phyloP scores from a whole-genome alignment of 2,329 filamentous ascomycete species.

The Epichloe festucae region DNA sequence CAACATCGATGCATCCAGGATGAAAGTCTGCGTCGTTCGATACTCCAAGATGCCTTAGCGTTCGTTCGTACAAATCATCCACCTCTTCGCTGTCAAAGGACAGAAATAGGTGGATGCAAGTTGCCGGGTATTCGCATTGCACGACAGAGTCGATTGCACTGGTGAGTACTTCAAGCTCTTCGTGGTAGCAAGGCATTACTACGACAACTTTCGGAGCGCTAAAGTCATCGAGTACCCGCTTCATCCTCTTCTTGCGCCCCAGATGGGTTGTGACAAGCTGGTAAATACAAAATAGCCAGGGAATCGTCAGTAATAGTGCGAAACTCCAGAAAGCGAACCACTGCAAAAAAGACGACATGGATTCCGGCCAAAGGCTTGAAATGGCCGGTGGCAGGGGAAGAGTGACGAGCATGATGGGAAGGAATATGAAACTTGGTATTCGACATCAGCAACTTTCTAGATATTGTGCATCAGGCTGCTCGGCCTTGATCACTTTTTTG shows the following conservation, averaged over 20 bases:
- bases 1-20: constrained; percentile 81
- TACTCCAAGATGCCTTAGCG: constrained; percentile 73
- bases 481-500: neutral
- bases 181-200: constrained; percentile 94
- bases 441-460: neutral
- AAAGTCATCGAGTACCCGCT: constrained; percentile 68
- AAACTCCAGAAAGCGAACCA: constrained; percentile 97
- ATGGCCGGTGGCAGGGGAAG: constrained; percentile 67
- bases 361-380: constrained; percentile 55
- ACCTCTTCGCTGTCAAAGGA: constrained; percentile 88
- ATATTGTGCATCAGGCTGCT: neutral
- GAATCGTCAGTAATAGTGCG: constrained; percentile 68
- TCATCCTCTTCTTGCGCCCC: constrained; percentile 69
- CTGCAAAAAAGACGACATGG: constrained; percentile 58
- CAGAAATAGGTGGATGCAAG: constrained; percentile 87
- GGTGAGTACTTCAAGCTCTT: constrained; percentile 71
- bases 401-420: constrained; percentile 90
- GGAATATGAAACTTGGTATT: constrained; percentile 56
- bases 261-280: constrained; percentile 79
- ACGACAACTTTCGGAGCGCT: constrained; percentile 90
- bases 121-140: constrained; percentile 82
- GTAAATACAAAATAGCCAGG: constrained; percentile 89
- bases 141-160: constrained; percentile 85
- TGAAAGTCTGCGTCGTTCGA: constrained; percentile 64
- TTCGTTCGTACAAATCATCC: constrained; percentile 78